Percentiles rank a stretch among this genome's conserved stretches.
These are phyloP conservation scores for Voacanga thouarsii DNA, from an alignment of 257 asterid species.

Conservation along the genomic window DNA sequence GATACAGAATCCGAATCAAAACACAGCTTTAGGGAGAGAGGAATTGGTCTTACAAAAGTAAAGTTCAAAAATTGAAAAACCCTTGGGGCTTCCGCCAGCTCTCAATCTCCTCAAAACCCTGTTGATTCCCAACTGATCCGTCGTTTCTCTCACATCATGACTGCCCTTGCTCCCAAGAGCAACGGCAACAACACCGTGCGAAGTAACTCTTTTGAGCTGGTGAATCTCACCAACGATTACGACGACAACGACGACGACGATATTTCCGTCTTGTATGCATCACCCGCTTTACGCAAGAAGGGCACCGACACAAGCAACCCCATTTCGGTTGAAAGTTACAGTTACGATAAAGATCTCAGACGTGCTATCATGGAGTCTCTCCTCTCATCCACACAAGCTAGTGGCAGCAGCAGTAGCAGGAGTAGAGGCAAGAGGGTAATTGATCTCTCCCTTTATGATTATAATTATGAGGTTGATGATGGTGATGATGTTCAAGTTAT, in stretches of 20 bases:
- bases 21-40: too few species aligned
- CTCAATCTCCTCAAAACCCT: not conserved
- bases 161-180: not conserved
- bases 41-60: too few species aligned
- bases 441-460: slow-evolving; percentile 9
- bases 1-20: too few species aligned
- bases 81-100: too few species aligned
- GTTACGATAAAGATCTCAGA: not conserved
- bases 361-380: slow-evolving; percentile 4
- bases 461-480: not conserved
- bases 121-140: not conserved
- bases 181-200: not conserved
- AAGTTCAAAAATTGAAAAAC: too few species aligned
- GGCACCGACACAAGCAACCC: slow-evolving; percentile 10
- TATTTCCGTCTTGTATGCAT: not conserved
- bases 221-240: not conserved
- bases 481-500: slow-evolving; percentile 10
- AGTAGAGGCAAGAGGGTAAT: not conserved
- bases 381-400: not conserved
- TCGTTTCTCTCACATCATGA: not conserved
- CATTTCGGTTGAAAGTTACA: slow-evolving; percentile 9
- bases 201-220: not conserved
- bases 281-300: not conserved
- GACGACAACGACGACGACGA: not conserved
- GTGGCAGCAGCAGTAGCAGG: not conserved